A percentile compares a stretch with the other conserved stretches of the same genome.
phyloP scores from a whole-genome alignment of 2,329 filamentous ascomycete species.

The Tolypocladium album region DNA sequence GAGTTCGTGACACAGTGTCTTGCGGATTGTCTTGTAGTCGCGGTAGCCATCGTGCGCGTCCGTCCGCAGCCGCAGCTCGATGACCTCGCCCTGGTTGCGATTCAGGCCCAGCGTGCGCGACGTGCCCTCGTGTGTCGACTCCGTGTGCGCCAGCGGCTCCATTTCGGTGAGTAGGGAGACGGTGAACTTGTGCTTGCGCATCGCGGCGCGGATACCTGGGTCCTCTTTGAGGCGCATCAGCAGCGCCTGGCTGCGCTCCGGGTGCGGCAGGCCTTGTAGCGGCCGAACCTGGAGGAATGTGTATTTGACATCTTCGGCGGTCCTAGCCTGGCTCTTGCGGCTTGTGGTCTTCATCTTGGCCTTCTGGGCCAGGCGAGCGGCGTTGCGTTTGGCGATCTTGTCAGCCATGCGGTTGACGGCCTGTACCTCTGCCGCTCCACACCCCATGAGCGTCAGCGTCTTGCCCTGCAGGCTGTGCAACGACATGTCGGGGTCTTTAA shows the following conservation, averaged over 20 bases:
- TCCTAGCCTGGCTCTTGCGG: conserved; percentile 3
- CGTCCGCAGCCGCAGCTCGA: conserved; percentile 82
- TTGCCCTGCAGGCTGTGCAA: conserved; percentile 39
- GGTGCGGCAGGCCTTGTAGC: conserved; percentile 65
- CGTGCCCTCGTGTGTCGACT: conserved; percentile 57
- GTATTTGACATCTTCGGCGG: conserved; percentile 52
- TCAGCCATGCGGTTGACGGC: conserved; percentile 40
- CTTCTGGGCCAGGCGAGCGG: conserved; percentile 22
- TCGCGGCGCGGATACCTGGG: conserved; percentile 71
- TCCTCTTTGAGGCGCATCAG: conserved; percentile 70
- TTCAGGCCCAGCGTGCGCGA: conserved; percentile 78
- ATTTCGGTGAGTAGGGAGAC: conserved; percentile 89
- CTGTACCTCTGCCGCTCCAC: conserved; percentile 47
- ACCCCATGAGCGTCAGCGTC: conserved; percentile 57
- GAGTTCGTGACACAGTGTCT: conserved; percentile 89
- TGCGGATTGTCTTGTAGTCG: conserved; percentile 83
- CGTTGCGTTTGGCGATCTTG: conserved; percentile 36
- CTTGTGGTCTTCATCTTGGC: conserved; percentile 13
- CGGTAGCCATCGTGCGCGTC: conserved; percentile 91
- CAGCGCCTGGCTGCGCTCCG: conserved; percentile 59
- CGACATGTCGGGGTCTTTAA: conserved; percentile 44
- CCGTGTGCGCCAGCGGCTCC: conserved; percentile 76
- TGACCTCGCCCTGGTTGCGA: conserved; percentile 76
- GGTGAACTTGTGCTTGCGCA: conserved; percentile 75
- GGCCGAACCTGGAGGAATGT: conserved; percentile 73